Conservation (phyloP, 345 rosid species). For the Populus ilicifolia region DNA sequence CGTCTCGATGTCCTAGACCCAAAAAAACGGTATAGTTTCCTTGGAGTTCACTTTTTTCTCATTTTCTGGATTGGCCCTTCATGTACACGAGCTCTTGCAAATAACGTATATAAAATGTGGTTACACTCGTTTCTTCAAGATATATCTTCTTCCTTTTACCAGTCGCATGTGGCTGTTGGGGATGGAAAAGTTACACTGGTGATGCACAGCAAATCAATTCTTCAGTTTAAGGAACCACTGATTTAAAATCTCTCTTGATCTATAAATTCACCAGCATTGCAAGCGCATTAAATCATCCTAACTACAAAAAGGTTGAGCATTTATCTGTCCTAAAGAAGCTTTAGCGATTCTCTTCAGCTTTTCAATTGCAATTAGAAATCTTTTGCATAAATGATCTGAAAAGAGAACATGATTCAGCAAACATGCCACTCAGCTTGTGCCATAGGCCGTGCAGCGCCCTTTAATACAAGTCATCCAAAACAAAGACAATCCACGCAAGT, state of each 20-base stretch:
- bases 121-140: not conserved
- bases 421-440: too few species aligned
- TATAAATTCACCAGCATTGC: too few species aligned
- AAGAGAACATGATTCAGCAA: not conserved
- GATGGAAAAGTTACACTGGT: too few species aligned
- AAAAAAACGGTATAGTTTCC: not conserved
- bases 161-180: too few species aligned
- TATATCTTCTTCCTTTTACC: too few species aligned
- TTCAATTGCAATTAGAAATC: not conserved
- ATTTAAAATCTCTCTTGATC: too few species aligned
- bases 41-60: not conserved
- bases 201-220: too few species aligned
- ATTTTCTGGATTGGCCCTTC: not conserved
- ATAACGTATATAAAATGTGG: not conserved
- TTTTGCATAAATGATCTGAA: not conserved
- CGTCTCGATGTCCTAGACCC: not conserved
- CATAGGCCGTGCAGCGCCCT: not conserved
- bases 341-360: not conserved
- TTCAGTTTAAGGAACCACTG: too few species aligned
- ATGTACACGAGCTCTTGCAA: not conserved
- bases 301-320: not conserved
- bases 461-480: not conserved
- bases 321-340: not conserved
- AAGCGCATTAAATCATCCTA: too few species aligned
- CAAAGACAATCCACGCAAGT: not conserved